Percentiles rank a stretch among this genome's conserved stretches.
These are phyloP conservation scores for Rhodotorula glutinis DNA, from an alignment of 1,284 basidiomycete species.

Conservation along the genomic window DNA sequence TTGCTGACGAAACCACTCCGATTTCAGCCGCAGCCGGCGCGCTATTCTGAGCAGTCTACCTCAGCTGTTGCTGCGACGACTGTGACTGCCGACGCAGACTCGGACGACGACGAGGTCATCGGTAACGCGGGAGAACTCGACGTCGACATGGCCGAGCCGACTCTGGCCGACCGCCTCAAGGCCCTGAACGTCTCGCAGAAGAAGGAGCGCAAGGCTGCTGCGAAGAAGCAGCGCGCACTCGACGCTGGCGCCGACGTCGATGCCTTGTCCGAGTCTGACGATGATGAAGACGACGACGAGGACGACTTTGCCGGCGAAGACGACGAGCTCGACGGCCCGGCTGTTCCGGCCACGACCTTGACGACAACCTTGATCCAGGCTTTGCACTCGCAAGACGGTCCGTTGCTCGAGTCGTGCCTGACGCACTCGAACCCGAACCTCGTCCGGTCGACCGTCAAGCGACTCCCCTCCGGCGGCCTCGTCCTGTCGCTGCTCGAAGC, in stretches of 20 bases:
- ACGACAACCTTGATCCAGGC: conserved; percentile 95
- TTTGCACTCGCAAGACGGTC: conserved; percentile 87
- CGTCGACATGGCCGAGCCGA: conserved; percentile 80
- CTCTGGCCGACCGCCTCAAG: conserved; percentile 79
- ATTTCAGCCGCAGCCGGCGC: conserved; percentile 26
- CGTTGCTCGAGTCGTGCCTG: conserved; percentile 83
- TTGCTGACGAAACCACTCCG: not conserved
- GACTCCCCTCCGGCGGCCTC: conserved; percentile 76
- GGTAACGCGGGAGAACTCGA: conserved; percentile 57
- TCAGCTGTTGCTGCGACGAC: conserved; percentile 21
- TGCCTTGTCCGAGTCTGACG: conserved; percentile 29
- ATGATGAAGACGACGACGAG: conserved; percentile 28
- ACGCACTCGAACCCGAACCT: conserved; percentile 73
- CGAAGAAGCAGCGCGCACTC: conserved; percentile 32
- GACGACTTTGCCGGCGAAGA: conserved; percentile 18
- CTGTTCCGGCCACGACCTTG: conserved; percentile 79
- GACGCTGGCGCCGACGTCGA: conserved; percentile 41
- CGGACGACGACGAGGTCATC: conserved; percentile 42
- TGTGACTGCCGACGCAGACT: conserved; percentile 22
- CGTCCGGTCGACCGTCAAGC: conserved; percentile 82
- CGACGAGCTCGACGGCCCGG: conserved; percentile 39
- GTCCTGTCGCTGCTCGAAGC: conserved; percentile 82
- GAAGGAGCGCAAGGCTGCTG: conserved; percentile 46
- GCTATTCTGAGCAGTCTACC: conserved; percentile 32
- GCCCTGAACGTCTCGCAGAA: conserved; percentile 59